These are phyloP conservation scores for Tuber magnatum DNA, from an alignment of 495 filamentous ascomycete species.

Conservation along the genomic window DNA sequence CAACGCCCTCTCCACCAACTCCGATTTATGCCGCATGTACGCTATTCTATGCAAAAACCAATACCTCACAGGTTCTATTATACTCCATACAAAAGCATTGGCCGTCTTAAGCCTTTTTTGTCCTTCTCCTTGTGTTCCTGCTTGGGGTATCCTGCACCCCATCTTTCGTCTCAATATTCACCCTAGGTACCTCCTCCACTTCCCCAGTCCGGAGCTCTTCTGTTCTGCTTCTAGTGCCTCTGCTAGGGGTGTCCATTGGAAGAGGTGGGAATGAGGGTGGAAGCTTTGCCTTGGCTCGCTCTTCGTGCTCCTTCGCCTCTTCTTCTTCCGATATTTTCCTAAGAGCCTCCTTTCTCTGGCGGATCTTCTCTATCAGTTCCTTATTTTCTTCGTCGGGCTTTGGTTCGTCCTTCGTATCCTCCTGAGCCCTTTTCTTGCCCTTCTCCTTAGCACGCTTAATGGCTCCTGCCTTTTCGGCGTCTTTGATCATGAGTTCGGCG, in stretches of 20 bases:
- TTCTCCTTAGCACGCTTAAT: constrained; percentile 58
- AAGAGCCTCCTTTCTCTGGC: constrained; percentile 23
- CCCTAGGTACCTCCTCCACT: constrained; percentile 32
- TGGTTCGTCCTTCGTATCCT: constrained; percentile 44
- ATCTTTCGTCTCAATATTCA: constrained; percentile 12
- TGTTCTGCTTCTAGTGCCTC: constrained; percentile 36
- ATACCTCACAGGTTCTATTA: constrained; percentile 6
- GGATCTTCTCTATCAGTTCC: constrained; percentile 35
- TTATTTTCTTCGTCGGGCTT: constrained; percentile 45
- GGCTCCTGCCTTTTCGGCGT: constrained; percentile 73
- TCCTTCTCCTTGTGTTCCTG: constrained; percentile 32
- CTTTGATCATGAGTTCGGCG: constrained; percentile 77
- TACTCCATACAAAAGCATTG: background rate
- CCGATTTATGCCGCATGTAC: constrained; percentile 19
- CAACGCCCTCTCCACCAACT: background rate
- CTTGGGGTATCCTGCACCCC: constrained; percentile 27
- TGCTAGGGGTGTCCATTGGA: constrained; percentile 32
- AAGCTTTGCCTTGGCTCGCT: constrained; percentile 41
- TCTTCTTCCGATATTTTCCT: constrained; percentile 37
- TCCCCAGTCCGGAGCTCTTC: constrained; percentile 42
- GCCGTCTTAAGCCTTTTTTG: constrained; percentile 29
- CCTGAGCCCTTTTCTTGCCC: constrained; percentile 49
- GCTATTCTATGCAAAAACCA: constrained; percentile 23
- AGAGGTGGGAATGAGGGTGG: constrained; percentile 42
- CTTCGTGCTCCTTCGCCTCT: constrained; percentile 26